Base-by-base conservation (phyloP, 345 rosid species). In the Lumnitzera racemosa region DNA sequence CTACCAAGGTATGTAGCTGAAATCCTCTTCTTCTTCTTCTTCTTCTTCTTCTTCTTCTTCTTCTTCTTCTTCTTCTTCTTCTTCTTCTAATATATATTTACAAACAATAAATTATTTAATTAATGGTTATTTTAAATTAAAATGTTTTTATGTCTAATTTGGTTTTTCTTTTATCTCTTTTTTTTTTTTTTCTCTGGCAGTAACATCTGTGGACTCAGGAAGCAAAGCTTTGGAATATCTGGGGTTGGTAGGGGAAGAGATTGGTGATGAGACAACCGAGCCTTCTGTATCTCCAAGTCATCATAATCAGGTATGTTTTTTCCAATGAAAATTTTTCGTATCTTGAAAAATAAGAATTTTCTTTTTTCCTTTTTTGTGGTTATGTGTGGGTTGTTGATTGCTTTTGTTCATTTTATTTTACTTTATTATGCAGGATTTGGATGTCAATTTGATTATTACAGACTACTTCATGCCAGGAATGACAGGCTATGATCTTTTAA, bases 381-480 rank as follows among this genome's bases (percentile, higher is more conserved):
- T 61, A 20, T 27, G 50, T 49, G 15, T 24, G 17, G 9, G 56
- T 2, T 14, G 29, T 50, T 61, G 10, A 12, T 31, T 51, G 24
- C 17, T 5, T 46, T 16, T 27, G 27, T 47, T 17, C 1, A 20
- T 20, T 20, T 20, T 20, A 20, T n/a, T 13, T 11, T 12, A 2
- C 24, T 23, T 50, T 24, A 50, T 61, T 17, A 12, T 55, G 59
- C 69, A 59, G 43, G 85, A 83, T 17, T 46, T 78, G 14, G 77
- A 77, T 74, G 81, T 94, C 2, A 86, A 80, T 74, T 69, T 94
- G 67, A 90, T 94, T 56, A 88, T 94, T 25, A 94, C 97, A 51
- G 99, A 94, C 74, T 94, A 94, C 49, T 88, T 90, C 57, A 94
- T 90, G 99, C 99, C 99, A 15, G 99, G 91, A 13, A 90, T 92